Evolutionary conservation across 1,139 yeast genomes (phyloP).

Genomic region (Taphrina communis): DNA sequence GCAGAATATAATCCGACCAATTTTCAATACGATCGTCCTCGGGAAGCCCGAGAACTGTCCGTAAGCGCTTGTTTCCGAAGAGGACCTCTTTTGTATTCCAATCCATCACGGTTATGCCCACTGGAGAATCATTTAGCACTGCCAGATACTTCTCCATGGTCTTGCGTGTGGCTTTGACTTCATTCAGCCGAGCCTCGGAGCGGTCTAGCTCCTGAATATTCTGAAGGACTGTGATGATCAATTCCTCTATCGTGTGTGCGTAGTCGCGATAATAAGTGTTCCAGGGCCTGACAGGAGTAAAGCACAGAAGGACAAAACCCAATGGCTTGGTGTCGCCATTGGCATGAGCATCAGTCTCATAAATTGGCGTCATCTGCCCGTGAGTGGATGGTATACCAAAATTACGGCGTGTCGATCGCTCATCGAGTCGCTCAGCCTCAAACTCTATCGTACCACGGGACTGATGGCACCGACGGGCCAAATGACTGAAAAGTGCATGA

Average conservation of each 20-base stretch:
- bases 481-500: background rate
- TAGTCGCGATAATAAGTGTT: background rate
- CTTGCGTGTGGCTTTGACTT: background rate
- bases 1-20: background rate
- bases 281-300: conserved; percentile 21
- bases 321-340: background rate
- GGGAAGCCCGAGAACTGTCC: conserved; percentile 15
- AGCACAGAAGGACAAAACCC: conserved; percentile 14
- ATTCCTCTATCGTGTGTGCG: conserved; percentile 6
- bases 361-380: conserved; percentile 18
- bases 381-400: background rate
- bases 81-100: conserved; percentile 19
- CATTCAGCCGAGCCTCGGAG: conserved; percentile 12
- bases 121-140: conserved; percentile 21
- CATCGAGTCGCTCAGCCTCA: conserved; percentile 10
- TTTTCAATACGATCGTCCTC: background rate
- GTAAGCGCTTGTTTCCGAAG: conserved; percentile 1
- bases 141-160: conserved; percentile 2
- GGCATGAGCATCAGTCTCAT: conserved; percentile 1
- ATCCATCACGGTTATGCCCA: conserved; percentile 13
- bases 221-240: conserved; percentile 4
- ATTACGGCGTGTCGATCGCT: background rate
- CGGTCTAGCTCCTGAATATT: conserved; percentile 2
- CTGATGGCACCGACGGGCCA: conserved; percentile 12
- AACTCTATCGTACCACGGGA: conserved; percentile 3